A percentile compares a stretch with the other conserved stretches of the same genome.
Evolutionary conservation across 208 protist genomes (phyloP).

Genomic region (Trypanosoma avium): DNA sequence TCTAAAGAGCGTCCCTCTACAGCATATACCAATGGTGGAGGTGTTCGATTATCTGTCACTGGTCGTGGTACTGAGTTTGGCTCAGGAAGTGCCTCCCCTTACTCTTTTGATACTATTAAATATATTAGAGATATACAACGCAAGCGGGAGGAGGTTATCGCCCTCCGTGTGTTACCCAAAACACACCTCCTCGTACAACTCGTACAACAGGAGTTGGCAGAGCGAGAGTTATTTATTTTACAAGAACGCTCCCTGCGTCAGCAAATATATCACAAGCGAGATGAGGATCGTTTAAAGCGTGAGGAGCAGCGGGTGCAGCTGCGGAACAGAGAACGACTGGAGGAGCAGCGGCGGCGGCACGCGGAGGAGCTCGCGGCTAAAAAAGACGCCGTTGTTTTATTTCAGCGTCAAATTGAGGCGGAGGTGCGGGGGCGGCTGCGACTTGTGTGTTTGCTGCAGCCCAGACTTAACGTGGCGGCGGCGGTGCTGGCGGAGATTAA

Average conservation of each 20-base stretch:
- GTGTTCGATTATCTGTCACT: neutral
- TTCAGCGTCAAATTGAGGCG: conserved; percentile 40
- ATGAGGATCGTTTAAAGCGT: conserved; percentile 41
- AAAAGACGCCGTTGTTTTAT: conserved; percentile 35
- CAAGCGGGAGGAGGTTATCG: conserved; percentile 42
- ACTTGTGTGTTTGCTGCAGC: conserved; percentile 52
- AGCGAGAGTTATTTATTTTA: conserved; percentile 38
- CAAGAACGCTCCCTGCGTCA: conserved; percentile 49
- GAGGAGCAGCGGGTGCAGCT: conserved; percentile 43
- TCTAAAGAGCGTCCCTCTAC: neutral
- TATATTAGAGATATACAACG: conserved; percentile 56
- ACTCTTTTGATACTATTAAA: conserved; percentile 47
- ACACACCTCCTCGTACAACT: conserved; percentile 57
- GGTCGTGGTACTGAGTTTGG: conserved; percentile 7
- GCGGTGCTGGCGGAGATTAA: conserved; percentile 52
- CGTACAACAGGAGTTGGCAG: conserved; percentile 44
- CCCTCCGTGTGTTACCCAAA: conserved; percentile 60
- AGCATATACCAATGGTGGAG: neutral
- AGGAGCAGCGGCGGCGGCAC: conserved; percentile 57
- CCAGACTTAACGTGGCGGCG: conserved; percentile 37
- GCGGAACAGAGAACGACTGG: conserved; percentile 34
- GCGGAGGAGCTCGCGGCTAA: conserved; percentile 41
- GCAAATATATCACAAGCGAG: conserved; percentile 44
- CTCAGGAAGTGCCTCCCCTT: conserved; percentile 6
- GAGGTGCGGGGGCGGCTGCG: conserved; percentile 56